phyloP scores from a whole-genome alignment of 73 alveolate genomes.

The Tetrahymena thermophila region DNA sequence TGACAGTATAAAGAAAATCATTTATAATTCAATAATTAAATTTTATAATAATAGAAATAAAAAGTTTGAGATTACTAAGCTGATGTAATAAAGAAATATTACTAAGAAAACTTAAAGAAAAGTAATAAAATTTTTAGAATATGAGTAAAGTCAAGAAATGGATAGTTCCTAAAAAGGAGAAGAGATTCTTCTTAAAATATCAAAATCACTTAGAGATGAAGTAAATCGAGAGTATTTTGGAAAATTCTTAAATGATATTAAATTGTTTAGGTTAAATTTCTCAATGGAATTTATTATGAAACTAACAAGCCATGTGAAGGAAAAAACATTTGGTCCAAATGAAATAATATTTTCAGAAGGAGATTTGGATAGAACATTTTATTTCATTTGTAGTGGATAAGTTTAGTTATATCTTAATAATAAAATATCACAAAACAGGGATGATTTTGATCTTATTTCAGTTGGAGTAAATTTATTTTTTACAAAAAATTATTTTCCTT shows the following conservation, averaged over 20 bases:
- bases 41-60: constrained; percentile 1
- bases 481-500: background rate
- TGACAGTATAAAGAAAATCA: no score
- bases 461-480: background rate
- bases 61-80: constrained; percentile 20
- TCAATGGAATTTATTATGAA: background rate
- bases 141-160: background rate
- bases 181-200: background rate
- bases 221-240: background rate
- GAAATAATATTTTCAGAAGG: background rate
- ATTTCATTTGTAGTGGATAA: background rate
- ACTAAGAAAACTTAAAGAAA: constrained; percentile 8
- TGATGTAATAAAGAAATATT: constrained; percentile 11
- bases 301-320: background rate
- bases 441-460: background rate
- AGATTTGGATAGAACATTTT: background rate
- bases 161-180: background rate
- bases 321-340: background rate
- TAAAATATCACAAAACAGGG: background rate
- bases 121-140: constrained; percentile 27
- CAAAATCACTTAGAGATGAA: background rate
- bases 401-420: background rate
- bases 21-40: no score
- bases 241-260: background rate
- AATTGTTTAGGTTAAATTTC: background rate